Conservation (phyloP, 352 stramenopile genomes). For the Globisporangium nunn region DNA sequence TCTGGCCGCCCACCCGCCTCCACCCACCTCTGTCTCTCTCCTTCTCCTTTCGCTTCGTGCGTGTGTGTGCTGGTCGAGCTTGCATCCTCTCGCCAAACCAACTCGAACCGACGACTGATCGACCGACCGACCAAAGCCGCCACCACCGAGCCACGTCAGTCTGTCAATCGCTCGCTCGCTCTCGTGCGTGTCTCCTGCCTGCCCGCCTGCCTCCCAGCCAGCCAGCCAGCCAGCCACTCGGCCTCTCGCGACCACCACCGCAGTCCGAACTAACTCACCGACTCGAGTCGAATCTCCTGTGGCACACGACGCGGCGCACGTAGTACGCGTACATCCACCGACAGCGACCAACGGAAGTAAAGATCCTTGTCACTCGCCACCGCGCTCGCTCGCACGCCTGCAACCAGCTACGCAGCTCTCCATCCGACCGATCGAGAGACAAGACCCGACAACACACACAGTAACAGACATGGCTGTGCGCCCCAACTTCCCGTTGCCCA, state of each 20-base stretch:
- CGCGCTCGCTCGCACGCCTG: too few relatives aligned
- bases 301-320: background rate
- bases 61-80: too few relatives aligned
- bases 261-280: background rate
- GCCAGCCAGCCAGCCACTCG: background rate
- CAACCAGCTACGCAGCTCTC: background rate
- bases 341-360: background rate
- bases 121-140: background rate
- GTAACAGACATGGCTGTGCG: constrained; percentile 5
- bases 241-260: background rate
- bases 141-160: constrained; percentile 1
- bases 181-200: background rate
- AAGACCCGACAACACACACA: background rate
- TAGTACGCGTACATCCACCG: background rate
- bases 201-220: background rate
- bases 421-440: too few relatives aligned
- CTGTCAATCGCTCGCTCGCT: background rate
- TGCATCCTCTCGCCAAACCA: background rate
- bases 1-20: background rate
- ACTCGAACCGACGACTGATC: too few relatives aligned
- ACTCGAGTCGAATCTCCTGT: background rate
- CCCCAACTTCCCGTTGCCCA: constrained; percentile 15
- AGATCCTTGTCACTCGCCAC: background rate
- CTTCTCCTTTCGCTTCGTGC: background rate
- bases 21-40: background rate